These are phyloP conservation scores for Rhododendron williamsianum DNA, from an alignment of 148 eudicot genomes.

Conservation along the genomic window DNA sequence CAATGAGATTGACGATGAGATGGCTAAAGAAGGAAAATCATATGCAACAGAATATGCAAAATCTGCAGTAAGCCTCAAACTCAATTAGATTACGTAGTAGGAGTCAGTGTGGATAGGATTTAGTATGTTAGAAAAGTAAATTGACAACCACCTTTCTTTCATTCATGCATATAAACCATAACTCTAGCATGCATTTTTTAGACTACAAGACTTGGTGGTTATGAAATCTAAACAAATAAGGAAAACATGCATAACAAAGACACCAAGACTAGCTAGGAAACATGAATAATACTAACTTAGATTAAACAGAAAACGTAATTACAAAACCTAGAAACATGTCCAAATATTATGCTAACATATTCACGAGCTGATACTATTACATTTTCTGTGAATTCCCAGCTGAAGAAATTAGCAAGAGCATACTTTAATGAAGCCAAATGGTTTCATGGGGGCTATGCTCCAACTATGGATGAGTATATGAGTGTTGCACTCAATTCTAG, in stretches of 20 bases:
- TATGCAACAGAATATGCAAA: slow-evolving; percentile 20
- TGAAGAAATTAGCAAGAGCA: slow-evolving; percentile 14
- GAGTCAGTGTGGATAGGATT: neutral
- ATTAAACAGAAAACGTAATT: too few relatives aligned
- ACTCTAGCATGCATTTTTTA: too few relatives aligned
- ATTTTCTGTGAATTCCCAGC: slow-evolving; percentile 8
- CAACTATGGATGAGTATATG: slow-evolving; percentile 42
- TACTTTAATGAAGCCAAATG: slow-evolving; percentile 39
- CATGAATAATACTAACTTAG: neutral
- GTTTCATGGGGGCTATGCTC: slow-evolving; percentile 26
- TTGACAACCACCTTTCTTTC: too few relatives aligned
- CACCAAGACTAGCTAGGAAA: too few relatives aligned
- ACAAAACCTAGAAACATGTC: too few relatives aligned
- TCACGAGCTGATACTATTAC: neutral
- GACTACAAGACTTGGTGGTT: too few relatives aligned
- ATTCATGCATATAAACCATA: too few relatives aligned
- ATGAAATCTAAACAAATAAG: too few relatives aligned
- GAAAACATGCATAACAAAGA: too few relatives aligned
- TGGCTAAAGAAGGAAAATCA: slow-evolving; percentile 25
- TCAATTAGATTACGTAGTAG: neutral
- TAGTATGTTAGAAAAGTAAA: neutral
- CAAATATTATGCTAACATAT: too few relatives aligned
- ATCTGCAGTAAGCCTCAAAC: slow-evolving; percentile 21
- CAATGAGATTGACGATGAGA: slow-evolving; percentile 30
- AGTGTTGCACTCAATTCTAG: slow-evolving; percentile 14